Conservation (phyloP, 352 stramenopile species). For the Phytophthora sp. region DNA sequence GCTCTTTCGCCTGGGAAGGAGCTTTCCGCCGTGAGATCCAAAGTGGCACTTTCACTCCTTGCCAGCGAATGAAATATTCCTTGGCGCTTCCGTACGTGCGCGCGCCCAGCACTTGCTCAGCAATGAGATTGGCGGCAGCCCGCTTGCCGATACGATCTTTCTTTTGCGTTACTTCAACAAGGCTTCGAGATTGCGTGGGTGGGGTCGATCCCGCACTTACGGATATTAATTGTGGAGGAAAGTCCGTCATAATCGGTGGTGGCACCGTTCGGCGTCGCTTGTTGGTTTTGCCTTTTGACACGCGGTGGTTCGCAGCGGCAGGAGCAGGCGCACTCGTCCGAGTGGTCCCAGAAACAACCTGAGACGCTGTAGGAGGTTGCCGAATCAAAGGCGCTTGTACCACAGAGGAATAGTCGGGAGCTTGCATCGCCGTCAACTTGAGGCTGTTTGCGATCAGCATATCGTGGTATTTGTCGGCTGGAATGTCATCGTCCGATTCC, state of each 20-base stretch:
- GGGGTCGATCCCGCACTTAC: conserved; percentile 6
- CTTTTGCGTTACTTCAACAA: background rate
- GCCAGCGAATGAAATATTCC: conserved; percentile 51
- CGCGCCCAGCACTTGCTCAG: conserved; percentile 38
- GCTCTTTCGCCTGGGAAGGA: conserved; percentile 28
- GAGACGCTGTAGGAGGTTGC: conserved; percentile 1
- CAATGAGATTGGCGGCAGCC: conserved; percentile 21
- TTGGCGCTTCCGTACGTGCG: conserved; percentile 27
- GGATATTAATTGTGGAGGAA: conserved; percentile 8
- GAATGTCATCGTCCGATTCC: conserved; percentile 22
- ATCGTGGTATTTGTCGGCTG: conserved; percentile 21
- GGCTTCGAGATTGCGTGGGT: conserved; percentile 2
- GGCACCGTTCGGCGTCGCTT: conserved; percentile 9
- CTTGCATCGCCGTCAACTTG: conserved; percentile 21
- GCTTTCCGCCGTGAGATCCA: conserved; percentile 51
- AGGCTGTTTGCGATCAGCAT: conserved; percentile 28
- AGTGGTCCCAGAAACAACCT: background rate
- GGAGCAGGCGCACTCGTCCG: background rate
- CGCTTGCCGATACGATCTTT: conserved; percentile 37
- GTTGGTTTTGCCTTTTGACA: background rate
- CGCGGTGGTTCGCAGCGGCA: background rate
- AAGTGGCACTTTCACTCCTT: conserved; percentile 19
- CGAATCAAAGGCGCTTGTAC: background rate
- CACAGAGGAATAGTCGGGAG: conserved; percentile 14
- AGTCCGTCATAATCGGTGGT: conserved; percentile 18